Evolutionary conservation across 1,139 yeast genomes (phyloP).

Genomic region (Suhomyces choctaworum): DNA sequence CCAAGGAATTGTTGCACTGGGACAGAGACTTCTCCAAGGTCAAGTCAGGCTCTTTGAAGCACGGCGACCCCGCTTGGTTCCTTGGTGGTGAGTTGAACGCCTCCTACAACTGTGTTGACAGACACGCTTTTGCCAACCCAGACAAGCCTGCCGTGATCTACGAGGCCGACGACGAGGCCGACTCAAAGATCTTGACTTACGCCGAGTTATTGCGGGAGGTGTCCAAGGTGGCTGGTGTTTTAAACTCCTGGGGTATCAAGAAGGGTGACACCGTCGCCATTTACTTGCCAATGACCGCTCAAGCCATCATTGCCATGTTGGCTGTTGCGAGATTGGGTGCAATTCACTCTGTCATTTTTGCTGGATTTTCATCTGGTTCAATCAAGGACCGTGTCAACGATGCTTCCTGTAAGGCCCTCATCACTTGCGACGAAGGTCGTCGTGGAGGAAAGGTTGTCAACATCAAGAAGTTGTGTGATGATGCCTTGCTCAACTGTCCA

Average conservation of each 20-base stretch:
- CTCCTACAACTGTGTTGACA: conserved; percentile 91
- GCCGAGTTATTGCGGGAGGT: conserved; percentile 87
- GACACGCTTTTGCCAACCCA: conserved; percentile 88
- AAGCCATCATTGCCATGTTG: conserved; percentile 89
- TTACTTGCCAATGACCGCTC: conserved; percentile 96
- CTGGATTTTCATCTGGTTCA: conserved; percentile 95
- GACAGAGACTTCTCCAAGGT: conserved; percentile 78
- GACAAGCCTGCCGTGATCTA: conserved; percentile 86
- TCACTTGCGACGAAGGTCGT: conserved; percentile 94
- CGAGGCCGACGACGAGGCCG: conserved; percentile 92
- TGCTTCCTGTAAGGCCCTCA: conserved; percentile 84
- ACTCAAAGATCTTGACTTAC: conserved; percentile 72
- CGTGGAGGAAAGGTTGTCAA: conserved; percentile 94
- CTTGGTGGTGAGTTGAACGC: conserved; percentile 93
- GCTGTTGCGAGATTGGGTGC: conserved; percentile 97
- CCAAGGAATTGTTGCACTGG: conserved; percentile 80
- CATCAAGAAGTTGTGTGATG: conserved; percentile 93
- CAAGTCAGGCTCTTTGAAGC: conserved; percentile 65
- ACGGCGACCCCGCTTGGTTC: conserved; percentile 93
- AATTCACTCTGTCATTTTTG: conserved; percentile 92
- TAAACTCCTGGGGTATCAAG: conserved; percentile 80
- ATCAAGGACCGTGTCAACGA: conserved; percentile 87
- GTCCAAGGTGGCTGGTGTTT: conserved; percentile 83
- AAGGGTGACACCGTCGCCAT: conserved; percentile 97
- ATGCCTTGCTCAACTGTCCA: conserved; percentile 79